These are phyloP conservation scores for Eucalyptus viminalis DNA, from an alignment of 345 rosid species.

Conservation along the genomic window DNA sequence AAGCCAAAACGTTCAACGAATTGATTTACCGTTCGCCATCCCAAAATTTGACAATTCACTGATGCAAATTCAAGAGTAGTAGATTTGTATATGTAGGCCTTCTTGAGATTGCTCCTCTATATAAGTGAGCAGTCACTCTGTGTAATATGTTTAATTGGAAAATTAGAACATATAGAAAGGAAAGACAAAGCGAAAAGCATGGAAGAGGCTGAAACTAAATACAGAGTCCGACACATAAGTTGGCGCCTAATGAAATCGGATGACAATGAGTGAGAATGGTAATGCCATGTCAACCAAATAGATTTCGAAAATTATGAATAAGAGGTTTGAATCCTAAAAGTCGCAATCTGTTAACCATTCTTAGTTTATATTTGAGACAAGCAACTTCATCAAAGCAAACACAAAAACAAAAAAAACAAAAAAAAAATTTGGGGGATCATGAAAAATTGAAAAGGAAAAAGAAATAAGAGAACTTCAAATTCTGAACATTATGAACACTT, in stretches of 20 bases:
- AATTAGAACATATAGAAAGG: background rate
- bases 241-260: too few species aligned
- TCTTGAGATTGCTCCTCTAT: background rate
- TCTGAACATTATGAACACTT: background rate
- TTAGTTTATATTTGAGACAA: background rate
- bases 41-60: too few species aligned
- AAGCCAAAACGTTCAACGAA: background rate
- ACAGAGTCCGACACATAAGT: too few species aligned
- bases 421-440: background rate
- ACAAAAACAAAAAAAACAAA: background rate
- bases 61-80: background rate
- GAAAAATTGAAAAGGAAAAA: background rate
- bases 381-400: background rate
- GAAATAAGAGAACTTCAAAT: background rate
- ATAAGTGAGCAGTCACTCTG: background rate
- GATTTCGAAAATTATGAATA: background rate
- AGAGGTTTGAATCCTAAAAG: background rate
- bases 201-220: background rate
- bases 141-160: background rate
- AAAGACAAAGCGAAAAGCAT: background rate
- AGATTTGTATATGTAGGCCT: background rate
- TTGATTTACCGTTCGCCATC: too few species aligned
- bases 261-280: too few species aligned
- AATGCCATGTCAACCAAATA: too few species aligned
- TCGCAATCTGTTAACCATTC: rapidly evolving